Conservation (phyloP, 2,329 filamentous ascomycete genomes). For the Calonectria pseudoreteaudii region DNA sequence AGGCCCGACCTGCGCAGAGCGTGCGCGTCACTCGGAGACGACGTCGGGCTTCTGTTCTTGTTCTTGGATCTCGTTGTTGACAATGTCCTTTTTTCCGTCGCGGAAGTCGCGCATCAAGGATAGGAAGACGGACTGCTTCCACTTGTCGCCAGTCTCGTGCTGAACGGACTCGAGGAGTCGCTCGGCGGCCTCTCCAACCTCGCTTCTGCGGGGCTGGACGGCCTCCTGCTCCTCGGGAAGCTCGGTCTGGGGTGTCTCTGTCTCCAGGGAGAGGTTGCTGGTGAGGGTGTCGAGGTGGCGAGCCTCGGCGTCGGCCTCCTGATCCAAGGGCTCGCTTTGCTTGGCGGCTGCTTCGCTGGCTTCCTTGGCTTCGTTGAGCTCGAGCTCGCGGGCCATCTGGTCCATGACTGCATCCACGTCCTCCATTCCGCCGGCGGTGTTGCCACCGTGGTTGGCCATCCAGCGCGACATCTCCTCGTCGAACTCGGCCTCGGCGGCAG, state of each 20-base stretch:
- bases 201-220: constrained; percentile 45
- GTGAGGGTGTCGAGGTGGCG: constrained; percentile 14
- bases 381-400: constrained; percentile 55
- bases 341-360: constrained; percentile 27
- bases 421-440: constrained; percentile 47
- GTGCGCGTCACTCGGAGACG: constrained; percentile 33
- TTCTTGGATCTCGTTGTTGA: constrained; percentile 55
- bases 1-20: neutral
- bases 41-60: constrained; percentile 34
- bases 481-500: constrained; percentile 49
- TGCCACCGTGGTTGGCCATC: constrained; percentile 51
- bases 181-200: constrained; percentile 56
- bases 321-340: neutral
- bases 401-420: constrained; percentile 58
- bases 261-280: constrained; percentile 37
- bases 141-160: constrained; percentile 59
- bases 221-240: constrained; percentile 29
- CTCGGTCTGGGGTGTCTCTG: constrained; percentile 25
- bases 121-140: constrained; percentile 59
- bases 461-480: constrained; percentile 55
- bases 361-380: constrained; percentile 49
- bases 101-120: constrained; percentile 59
- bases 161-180: constrained; percentile 57
- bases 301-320: constrained; percentile 7
- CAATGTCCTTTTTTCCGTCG: constrained; percentile 58